Percentiles rank a stretch among this genome's conserved stretches.
These are phyloP conservation scores for Podosphaera xanthii DNA, from an alignment of 2,329 filamentous ascomycete species.

Conservation along the genomic window DNA sequence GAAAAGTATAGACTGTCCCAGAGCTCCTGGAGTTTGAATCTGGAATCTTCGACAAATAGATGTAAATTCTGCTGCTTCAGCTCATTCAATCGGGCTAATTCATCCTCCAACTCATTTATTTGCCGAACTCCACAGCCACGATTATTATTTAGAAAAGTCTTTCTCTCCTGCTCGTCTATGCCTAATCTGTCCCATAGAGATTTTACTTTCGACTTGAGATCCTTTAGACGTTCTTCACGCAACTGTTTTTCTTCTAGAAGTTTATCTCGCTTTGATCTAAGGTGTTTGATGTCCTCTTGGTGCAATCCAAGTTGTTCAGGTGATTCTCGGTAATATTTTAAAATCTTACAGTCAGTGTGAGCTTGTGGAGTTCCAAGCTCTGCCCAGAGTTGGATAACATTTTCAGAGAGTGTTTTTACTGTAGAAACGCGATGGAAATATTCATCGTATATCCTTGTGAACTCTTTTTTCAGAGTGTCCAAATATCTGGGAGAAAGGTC, in stretches of 20 bases:
- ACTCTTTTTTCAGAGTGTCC: constrained; percentile 67
- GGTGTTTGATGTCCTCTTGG: constrained; percentile 55
- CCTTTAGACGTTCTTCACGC: constrained; percentile 51
- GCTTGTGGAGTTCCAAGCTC: constrained; percentile 86
- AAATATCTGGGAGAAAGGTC: constrained; percentile 86
- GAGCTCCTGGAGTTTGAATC: constrained; percentile 73
- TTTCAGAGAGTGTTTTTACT: constrained; percentile 53
- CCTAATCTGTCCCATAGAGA: constrained; percentile 73
- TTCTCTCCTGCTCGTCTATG: constrained; percentile 61
- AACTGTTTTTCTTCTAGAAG: constrained; percentile 71
- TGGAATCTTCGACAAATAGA: constrained; percentile 83
- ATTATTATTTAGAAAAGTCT: constrained; percentile 66
- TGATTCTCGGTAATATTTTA: constrained; percentile 71
- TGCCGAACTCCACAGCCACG: constrained; percentile 75
- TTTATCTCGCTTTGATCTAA: constrained; percentile 57
- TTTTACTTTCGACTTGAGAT: constrained; percentile 59
- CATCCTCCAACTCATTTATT: constrained; percentile 91
- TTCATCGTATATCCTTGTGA: constrained; percentile 87
- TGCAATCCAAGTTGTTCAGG: constrained; percentile 89
- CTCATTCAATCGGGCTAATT: constrained; percentile 66
- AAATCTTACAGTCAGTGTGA: constrained; percentile 69
- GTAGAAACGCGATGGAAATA: constrained; percentile 63
- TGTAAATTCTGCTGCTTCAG: constrained; percentile 89
- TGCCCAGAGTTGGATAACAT: constrained; percentile 86
- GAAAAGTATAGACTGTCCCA: constrained; percentile 91